These are phyloP conservation scores for Glycine tomentella DNA, from an alignment of 306 rosid genomes.

Conservation along the genomic window DNA sequence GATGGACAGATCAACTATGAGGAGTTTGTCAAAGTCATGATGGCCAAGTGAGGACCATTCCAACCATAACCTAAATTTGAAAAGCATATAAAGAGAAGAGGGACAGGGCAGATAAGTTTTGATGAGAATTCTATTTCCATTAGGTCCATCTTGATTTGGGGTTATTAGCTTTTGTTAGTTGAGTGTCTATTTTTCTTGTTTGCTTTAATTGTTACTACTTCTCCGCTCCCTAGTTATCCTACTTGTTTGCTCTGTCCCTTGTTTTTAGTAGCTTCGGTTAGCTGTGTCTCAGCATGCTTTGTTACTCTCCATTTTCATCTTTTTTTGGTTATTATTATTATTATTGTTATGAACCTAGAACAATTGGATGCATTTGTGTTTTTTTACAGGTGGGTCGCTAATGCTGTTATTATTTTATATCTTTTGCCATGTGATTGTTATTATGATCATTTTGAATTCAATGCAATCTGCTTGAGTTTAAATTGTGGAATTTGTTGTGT, in stretches of 20 bases:
- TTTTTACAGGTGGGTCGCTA: conserved; percentile 51
- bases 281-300: conserved; percentile 56
- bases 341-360: conserved; percentile 58
- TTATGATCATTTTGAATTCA: conserved; percentile 25
- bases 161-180: conserved; percentile 65
- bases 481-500: neutral
- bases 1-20: conserved; percentile 88
- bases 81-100: conserved; percentile 52
- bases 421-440: conserved; percentile 31
- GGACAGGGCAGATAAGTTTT: conserved; percentile 65
- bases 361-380: conserved; percentile 60
- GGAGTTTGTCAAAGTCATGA: conserved; percentile 85
- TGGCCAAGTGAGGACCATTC: conserved; percentile 75
- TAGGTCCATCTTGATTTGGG: conserved; percentile 59
- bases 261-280: conserved; percentile 57
- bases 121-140: conserved; percentile 59
- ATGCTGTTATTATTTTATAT: conserved; percentile 51
- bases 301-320: conserved; percentile 49
- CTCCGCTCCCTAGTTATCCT: conserved; percentile 50
- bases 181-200: conserved; percentile 50
- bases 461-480: neutral
- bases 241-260: conserved; percentile 60
- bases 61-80: conserved; percentile 46
- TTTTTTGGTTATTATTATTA: conserved; percentile 42
- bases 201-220: conserved; percentile 58